Percentiles rank a stretch among this genome's conserved stretches.
Conservation (phyloP, 805 yeast species). For the Jamesozyma rosinii region DNA sequence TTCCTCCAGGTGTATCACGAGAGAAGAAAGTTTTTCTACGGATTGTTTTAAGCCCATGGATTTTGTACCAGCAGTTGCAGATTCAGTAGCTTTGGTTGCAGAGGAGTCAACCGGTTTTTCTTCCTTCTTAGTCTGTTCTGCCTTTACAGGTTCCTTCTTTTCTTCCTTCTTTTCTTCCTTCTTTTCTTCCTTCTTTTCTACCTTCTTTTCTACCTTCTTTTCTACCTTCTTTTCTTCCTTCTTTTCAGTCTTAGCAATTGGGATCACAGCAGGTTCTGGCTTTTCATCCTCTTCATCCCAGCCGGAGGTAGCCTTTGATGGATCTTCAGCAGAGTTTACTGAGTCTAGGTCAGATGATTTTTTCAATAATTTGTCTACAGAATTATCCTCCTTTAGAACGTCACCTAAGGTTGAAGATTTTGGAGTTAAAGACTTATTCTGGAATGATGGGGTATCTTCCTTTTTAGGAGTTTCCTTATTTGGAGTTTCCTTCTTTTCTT, state of each 20-base stretch:
- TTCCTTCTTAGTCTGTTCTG: not conserved
- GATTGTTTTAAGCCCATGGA: slow-evolving; percentile 64
- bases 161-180: slow-evolving; percentile 10
- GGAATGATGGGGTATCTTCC: slow-evolving; percentile 10
- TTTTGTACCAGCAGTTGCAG: slow-evolving; percentile 19
- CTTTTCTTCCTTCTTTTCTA: slow-evolving; percentile 2
- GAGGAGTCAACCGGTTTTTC: not conserved
- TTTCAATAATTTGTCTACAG: slow-evolving; percentile 24
- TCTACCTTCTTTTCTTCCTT: slow-evolving; percentile 10
- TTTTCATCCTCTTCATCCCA: slow-evolving; percentile 30
- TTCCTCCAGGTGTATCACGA: slow-evolving; percentile 50
- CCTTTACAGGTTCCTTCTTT: slow-evolving; percentile 5
- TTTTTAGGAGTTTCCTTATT: slow-evolving; percentile 7
- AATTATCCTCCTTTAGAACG: slow-evolving; percentile 17
- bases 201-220: slow-evolving; percentile 17
- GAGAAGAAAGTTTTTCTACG: slow-evolving; percentile 52
- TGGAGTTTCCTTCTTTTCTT: not conserved
- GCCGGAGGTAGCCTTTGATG: slow-evolving; percentile 25
- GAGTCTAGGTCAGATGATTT: slow-evolving; percentile 26
- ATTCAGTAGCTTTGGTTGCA: slow-evolving; percentile 1
- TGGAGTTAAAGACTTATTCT: slow-evolving; percentile 6
- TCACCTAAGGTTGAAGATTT: slow-evolving; percentile 15
- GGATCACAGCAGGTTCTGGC: not conserved
- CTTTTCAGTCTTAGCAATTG: slow-evolving; percentile 6
- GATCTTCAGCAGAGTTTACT: slow-evolving; percentile 29